Conservation (phyloP, 2,329 filamentous ascomycete species). For the Hymenoscyphus albidus region DNA sequence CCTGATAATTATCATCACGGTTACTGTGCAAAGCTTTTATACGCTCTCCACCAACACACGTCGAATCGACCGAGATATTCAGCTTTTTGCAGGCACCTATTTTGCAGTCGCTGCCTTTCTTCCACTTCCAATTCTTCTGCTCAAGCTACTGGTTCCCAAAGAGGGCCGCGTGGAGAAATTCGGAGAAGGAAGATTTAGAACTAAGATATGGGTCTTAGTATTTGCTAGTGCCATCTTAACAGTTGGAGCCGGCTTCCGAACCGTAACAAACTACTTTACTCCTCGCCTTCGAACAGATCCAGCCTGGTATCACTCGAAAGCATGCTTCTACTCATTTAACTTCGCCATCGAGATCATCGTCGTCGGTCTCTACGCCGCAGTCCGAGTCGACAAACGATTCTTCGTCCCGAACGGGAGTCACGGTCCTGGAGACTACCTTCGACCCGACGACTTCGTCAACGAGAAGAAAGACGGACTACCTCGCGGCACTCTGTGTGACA, state of each 20-base stretch:
- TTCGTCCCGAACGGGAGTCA: constrained; percentile 67
- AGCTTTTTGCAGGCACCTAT: constrained; percentile 58
- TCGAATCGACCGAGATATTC: constrained; percentile 55
- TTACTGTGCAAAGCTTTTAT: constrained; percentile 62
- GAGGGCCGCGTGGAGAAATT: constrained; percentile 51
- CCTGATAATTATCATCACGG: constrained; percentile 63
- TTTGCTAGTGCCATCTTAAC: constrained; percentile 56
- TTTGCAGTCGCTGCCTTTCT: constrained; percentile 64
- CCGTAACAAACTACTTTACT: constrained; percentile 42
- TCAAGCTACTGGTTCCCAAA: constrained; percentile 46
- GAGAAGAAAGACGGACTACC: not conserved
- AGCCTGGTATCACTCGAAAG: constrained; percentile 67
- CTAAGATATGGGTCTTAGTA: constrained; percentile 64
- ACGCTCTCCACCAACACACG: constrained; percentile 52
- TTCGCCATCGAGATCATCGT: constrained; percentile 71
- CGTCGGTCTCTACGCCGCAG: constrained; percentile 61
- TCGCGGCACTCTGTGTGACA: not conserved
- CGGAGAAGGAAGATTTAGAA: constrained; percentile 61
- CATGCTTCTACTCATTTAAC: constrained; percentile 76
- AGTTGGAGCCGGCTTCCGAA: constrained; percentile 66
- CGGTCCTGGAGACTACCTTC: constrained; percentile 45
- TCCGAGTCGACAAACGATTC: constrained; percentile 72
- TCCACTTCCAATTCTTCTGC: constrained; percentile 54
- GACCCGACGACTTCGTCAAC: not conserved
- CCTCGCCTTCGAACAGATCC: constrained; percentile 48